Evolutionary conservation across 495 filamentous ascomycete species (phyloP).

Genomic region (Daldinia concentrica): DNA sequence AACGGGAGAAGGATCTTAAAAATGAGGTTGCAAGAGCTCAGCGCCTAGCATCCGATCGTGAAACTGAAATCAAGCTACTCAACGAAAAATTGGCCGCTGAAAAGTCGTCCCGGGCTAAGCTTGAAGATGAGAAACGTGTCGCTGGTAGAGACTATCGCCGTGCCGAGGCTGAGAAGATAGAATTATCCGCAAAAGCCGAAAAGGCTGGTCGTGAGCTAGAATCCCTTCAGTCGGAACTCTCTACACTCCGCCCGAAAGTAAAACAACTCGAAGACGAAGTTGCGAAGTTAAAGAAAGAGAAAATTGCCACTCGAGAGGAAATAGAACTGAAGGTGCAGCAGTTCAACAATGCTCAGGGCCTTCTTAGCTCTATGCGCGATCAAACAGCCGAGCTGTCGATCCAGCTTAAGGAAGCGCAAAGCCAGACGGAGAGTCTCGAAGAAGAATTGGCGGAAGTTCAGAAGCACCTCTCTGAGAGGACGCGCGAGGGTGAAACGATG

Average conservation of each 20-base stretch:
- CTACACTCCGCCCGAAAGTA: conserved; percentile 67
- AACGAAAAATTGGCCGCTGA: conserved; percentile 80
- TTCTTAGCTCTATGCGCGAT: conserved; percentile 91
- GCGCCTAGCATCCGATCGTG: conserved; percentile 73
- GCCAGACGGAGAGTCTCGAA: conserved; percentile 85
- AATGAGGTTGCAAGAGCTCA: conserved; percentile 74
- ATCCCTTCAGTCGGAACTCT: conserved; percentile 74
- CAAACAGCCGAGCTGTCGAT: conserved; percentile 87
- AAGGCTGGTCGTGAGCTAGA: conserved; percentile 72
- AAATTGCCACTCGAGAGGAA: conserved; percentile 77
- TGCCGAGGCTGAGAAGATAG: conserved; percentile 78
- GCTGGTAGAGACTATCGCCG: conserved; percentile 78
- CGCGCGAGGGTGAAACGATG: conserved; percentile 97
- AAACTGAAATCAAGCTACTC: conserved; percentile 77
- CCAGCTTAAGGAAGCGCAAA: conserved; percentile 90
- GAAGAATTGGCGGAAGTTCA: conserved; percentile 92
- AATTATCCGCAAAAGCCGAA: conserved; percentile 76
- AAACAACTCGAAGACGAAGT: conserved; percentile 77
- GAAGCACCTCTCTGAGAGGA: conserved; percentile 86
- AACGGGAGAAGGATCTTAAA: conserved; percentile 80
- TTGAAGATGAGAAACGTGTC: conserved; percentile 78
- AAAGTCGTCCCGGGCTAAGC: conserved; percentile 71
- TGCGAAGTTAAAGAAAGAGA: conserved; percentile 69
- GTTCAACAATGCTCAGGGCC: conserved; percentile 80
- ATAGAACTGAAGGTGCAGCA: conserved; percentile 85